Evolutionary conservation across 139 green algal species (phyloP).

Genomic region (Picochlorum sp.): DNA sequence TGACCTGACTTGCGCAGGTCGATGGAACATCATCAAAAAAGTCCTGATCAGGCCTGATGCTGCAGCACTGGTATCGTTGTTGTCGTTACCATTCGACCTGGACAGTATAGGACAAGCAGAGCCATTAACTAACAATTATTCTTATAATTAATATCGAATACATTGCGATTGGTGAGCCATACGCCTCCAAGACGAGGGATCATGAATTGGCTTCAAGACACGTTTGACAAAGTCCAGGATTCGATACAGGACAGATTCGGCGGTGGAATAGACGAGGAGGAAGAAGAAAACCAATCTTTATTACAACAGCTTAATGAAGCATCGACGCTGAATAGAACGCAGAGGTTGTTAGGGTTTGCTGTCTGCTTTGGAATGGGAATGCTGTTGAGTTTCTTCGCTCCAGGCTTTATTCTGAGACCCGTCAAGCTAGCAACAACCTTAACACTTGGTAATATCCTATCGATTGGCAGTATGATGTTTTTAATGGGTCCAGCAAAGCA

Average conservation of each 20-base stretch:
- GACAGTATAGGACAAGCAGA: too few species aligned
- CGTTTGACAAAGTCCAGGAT: constrained; percentile 23
- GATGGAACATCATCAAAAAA: too few species aligned
- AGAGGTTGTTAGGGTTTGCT: constrained; percentile 13
- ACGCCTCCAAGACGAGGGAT: neutral
- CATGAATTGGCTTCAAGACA: constrained; percentile 14
- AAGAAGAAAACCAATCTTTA: constrained; percentile 29
- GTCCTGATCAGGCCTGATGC: too few species aligned
- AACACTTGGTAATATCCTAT: constrained; percentile 20
- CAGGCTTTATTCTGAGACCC: constrained; percentile 44
- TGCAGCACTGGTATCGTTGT: too few species aligned
- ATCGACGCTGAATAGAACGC: constrained; percentile 38
- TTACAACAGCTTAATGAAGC: constrained; percentile 51
- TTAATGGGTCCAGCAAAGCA: constrained; percentile 51
- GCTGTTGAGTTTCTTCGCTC: constrained; percentile 48
- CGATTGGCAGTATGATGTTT: constrained; percentile 37
- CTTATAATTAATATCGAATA: too few species aligned
- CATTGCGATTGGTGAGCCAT: too few species aligned
- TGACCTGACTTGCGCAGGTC: too few species aligned
- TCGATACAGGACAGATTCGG: neutral
- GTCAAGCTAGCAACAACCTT: constrained; percentile 32
- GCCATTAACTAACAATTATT: too few species aligned
- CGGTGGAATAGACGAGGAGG: constrained; percentile 25
- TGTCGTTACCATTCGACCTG: too few species aligned
- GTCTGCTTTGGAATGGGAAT: constrained; percentile 45